Conservation (phyloP, 2,329 filamentous ascomycete species). For the Apiospora hydei region DNA sequence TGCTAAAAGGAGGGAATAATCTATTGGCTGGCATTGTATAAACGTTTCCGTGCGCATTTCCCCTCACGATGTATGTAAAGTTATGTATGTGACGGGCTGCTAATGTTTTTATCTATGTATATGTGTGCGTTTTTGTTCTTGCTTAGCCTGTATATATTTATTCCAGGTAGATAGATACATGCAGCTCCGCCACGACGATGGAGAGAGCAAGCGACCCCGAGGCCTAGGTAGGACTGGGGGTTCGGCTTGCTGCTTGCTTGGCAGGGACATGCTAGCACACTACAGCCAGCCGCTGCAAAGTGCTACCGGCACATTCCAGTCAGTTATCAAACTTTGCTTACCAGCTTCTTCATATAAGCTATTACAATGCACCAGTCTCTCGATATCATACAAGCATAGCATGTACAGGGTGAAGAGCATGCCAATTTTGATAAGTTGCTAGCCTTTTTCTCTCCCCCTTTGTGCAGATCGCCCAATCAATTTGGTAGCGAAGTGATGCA, state of each 20-base stretch:
- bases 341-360: neutral
- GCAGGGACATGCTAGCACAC: too few species aligned
- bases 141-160: neutral
- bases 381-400: neutral
- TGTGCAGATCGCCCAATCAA: neutral
- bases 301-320: neutral
- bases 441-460: neutral
- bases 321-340: neutral
- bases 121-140: neutral
- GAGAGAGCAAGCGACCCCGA: neutral
- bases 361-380: neutral
- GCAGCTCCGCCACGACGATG: neutral
- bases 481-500: neutral
- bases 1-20: constrained; percentile 6
- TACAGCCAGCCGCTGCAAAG: neutral
- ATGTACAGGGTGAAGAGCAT: constrained; percentile 1
- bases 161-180: neutral
- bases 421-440: constrained; percentile 4
- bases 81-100: neutral
- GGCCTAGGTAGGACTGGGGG: neutral
- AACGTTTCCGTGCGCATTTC: neutral
- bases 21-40: constrained; percentile 7
- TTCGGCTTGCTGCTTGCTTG: too few species aligned
- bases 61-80: neutral
- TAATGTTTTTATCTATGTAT: constrained; percentile 1